These are phyloP conservation scores for Aurantiochytrium sp. DNA, from an alignment of 108 stramenopile genomes.

Conservation along the genomic window DNA sequence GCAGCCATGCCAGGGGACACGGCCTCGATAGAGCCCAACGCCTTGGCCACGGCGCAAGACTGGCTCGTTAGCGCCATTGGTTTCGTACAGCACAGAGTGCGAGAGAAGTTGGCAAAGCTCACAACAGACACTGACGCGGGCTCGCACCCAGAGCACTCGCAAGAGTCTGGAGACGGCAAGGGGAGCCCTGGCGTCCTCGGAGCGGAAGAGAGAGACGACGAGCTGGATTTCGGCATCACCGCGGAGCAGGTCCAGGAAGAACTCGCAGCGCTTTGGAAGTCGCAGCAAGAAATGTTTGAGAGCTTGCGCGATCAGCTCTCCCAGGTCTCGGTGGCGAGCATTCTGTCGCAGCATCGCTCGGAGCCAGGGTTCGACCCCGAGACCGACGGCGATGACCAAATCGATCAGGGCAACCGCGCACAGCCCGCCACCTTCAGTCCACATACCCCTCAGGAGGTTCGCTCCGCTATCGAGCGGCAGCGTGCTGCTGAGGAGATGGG, in stretches of 20 bases:
- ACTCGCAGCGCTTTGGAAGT: not conserved
- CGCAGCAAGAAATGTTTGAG: not conserved
- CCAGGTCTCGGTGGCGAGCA: not conserved
- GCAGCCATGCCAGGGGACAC: not conserved
- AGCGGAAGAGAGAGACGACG: not conserved
- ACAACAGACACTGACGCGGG: not conserved
- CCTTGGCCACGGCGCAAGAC: not conserved
- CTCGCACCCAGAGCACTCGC: no score
- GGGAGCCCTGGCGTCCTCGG: no score
- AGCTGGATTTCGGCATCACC: not conserved
- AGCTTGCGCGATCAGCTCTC: not conserved
- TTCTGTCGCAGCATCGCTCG: not conserved
- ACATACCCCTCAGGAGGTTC: not conserved
- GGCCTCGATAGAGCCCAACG: not conserved
- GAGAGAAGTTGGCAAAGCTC: no score
- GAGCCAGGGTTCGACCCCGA: not conserved
- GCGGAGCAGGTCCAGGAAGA: not conserved
- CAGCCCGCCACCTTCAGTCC: not conserved
- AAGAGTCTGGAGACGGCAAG: no score
- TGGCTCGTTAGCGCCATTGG: not conserved
- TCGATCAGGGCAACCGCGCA: not conserved
- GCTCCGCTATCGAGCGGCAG: not conserved
- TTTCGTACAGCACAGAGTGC: no score
- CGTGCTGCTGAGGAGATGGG: not conserved
- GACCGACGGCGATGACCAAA: not conserved